phyloP scores from a whole-genome alignment of 2,329 filamentous ascomycete species.

The Eutypella sp. region DNA sequence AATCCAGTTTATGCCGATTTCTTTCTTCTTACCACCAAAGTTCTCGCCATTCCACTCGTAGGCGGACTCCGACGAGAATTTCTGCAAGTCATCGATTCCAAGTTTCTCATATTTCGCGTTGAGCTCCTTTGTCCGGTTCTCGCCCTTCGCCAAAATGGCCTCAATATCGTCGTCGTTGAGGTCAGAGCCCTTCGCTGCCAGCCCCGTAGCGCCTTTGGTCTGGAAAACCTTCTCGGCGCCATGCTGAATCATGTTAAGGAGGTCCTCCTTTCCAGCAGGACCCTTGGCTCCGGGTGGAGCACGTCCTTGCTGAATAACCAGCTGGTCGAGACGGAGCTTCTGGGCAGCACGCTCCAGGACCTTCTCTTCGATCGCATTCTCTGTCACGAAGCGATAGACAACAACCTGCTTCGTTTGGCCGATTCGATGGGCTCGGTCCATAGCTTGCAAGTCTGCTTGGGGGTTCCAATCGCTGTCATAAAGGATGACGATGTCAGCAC shows the following conservation, averaged over 20 bases:
- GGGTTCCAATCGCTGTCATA: conserved; percentile 99
- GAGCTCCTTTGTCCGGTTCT: conserved; percentile 81
- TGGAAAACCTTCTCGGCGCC: conserved; percentile 94
- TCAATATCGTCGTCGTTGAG: conserved; percentile 90
- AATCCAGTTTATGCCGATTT: conserved; percentile 93
- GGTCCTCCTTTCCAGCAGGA: conserved; percentile 90
- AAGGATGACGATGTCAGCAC: conserved; percentile 89
- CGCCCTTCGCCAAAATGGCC: conserved; percentile 76
- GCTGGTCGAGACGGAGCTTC: conserved; percentile 90
- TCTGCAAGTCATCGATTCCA: conserved; percentile 93
- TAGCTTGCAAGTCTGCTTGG: conserved; percentile 95
- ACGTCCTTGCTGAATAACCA: conserved; percentile 96
- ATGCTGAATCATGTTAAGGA: conserved; percentile 97
- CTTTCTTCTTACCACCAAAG: conserved; percentile 87
- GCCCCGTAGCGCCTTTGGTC: conserved; percentile 60
- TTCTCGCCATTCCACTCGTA: conserved; percentile 99
- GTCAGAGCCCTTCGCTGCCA: conserved; percentile 55
- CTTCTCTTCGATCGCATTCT: conserved; percentile 98
- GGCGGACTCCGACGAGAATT: conserved; percentile 94
- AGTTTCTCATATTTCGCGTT: conserved; percentile 95
- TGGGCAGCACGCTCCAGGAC: conserved; percentile 94
- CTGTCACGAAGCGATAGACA: conserved; percentile 94
- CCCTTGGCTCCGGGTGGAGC: conserved; percentile 87
- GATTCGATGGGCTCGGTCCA: conserved; percentile 98
- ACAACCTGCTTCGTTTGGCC: conserved; percentile 97